Evolutionary conservation across 1,284 basidiomycete species (phyloP).

Genomic region (Heterobasidion irregulare): DNA sequence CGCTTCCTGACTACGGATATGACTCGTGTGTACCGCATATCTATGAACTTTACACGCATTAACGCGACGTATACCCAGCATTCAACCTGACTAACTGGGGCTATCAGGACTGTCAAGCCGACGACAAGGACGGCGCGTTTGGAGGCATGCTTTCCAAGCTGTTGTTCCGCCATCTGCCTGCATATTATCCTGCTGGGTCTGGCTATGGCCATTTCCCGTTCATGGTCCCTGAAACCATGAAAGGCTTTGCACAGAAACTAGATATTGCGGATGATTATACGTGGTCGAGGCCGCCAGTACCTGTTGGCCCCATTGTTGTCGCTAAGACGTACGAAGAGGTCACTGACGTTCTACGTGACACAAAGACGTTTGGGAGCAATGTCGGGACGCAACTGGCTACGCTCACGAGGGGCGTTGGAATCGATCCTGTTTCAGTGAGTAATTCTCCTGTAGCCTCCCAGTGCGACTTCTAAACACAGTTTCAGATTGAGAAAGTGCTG

Average conservation of each 20-base stretch:
- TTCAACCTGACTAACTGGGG: conserved; percentile 73
- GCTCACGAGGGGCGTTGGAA: conserved; percentile 6
- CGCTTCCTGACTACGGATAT: conserved; percentile 76
- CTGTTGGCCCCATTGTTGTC: conserved; percentile 19
- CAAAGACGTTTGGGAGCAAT: conserved; percentile 4
- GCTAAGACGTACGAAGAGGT: conserved; percentile 24
- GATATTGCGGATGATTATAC: conserved; percentile 29
- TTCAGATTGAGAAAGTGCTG: conserved; percentile 11
- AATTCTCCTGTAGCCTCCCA: neutral
- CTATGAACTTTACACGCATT: neutral
- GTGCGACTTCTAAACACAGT: neutral
- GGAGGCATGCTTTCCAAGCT: conserved; percentile 69
- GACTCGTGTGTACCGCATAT: conserved; percentile 31
- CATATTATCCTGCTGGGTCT: conserved; percentile 52
- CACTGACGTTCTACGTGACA: conserved; percentile 24
- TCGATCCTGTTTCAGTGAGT: conserved; percentile 6
- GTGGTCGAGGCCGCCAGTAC: conserved; percentile 34
- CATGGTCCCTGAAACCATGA: conserved; percentile 41
- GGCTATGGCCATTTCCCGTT: conserved; percentile 63
- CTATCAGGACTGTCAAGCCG: conserved; percentile 59
- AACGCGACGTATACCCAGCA: conserved; percentile 29
- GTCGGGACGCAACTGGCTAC: neutral
- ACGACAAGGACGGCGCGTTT: conserved; percentile 58
- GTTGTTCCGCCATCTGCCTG: conserved; percentile 62
- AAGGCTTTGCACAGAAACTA: conserved; percentile 22